Evolutionary conservation across 352 stramenopile genomes (phyloP).

Genomic region (Chloridella minuta): DNA sequence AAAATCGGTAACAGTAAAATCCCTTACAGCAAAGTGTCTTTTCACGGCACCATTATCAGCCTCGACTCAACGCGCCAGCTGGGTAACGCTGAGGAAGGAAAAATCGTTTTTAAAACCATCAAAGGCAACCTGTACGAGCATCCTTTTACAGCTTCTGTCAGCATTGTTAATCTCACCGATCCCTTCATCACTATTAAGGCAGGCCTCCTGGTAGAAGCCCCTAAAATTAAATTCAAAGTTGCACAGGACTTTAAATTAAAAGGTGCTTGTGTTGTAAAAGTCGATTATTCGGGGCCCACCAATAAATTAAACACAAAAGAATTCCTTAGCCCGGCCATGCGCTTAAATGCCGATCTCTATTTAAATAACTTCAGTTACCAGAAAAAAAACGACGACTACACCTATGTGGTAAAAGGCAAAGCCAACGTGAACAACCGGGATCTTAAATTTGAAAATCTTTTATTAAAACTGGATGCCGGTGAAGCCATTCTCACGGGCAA

Average conservation of each 20-base stretch:
- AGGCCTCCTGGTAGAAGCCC: background rate
- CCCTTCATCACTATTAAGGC: background rate
- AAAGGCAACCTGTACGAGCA: background rate
- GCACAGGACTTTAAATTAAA: background rate
- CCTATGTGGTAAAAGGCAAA: background rate
- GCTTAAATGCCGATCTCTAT: background rate
- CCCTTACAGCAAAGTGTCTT: background rate
- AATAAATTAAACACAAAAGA: background rate
- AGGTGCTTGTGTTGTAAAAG: background rate
- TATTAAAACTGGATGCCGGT: background rate
- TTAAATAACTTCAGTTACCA: background rate
- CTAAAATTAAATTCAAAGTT: background rate
- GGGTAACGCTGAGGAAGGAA: background rate
- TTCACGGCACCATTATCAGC: background rate
- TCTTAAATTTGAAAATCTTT: background rate
- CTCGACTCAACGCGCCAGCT: background rate
- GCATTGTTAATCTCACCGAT: background rate
- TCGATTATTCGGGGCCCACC: background rate
- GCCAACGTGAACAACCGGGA: background rate
- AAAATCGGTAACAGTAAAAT: conserved; percentile 4
- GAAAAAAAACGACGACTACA: background rate
- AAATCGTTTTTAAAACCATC: background rate
- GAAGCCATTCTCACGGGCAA: background rate
- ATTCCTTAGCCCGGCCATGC: background rate
- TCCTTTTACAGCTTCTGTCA: background rate